phyloP scores from a whole-genome alignment of 225 moss, liverwort and hornwort genomes.

The Physcomitrellopsis africana region DNA sequence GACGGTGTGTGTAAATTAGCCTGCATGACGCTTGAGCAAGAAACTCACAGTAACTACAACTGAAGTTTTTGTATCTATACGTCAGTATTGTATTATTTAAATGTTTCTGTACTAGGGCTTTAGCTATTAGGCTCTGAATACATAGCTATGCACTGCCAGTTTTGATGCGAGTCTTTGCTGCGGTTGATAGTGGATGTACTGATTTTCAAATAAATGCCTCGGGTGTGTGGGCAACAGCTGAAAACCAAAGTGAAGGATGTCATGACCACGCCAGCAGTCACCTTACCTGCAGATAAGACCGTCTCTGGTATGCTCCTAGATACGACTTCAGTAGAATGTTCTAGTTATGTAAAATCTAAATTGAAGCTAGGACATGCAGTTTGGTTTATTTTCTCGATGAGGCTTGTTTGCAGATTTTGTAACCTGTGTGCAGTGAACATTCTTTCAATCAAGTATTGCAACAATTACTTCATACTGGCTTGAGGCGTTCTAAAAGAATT shows the following conservation, averaged over 20 bases:
- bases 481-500: background rate
- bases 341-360: background rate
- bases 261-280: constrained; percentile 56
- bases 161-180: background rate
- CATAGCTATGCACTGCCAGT: background rate
- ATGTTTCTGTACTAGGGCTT: background rate
- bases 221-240: constrained; percentile 34
- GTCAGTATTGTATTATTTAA: background rate
- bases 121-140: background rate
- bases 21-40: background rate
- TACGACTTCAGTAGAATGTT: background rate
- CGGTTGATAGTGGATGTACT: constrained; percentile 19
- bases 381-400: background rate
- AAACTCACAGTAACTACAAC: background rate
- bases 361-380: background rate
- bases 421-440: background rate
- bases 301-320: constrained; percentile 45
- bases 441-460: background rate
- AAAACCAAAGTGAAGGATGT: constrained; percentile 45
- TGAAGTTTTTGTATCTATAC: background rate
- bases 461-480: background rate
- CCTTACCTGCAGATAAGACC: constrained; percentile 49
- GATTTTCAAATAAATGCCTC: background rate
- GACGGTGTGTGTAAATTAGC: background rate
- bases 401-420: background rate